Evolutionary conservation across 805 yeast species (phyloP).

Genomic region (Kazachstania kunashirensis): DNA sequence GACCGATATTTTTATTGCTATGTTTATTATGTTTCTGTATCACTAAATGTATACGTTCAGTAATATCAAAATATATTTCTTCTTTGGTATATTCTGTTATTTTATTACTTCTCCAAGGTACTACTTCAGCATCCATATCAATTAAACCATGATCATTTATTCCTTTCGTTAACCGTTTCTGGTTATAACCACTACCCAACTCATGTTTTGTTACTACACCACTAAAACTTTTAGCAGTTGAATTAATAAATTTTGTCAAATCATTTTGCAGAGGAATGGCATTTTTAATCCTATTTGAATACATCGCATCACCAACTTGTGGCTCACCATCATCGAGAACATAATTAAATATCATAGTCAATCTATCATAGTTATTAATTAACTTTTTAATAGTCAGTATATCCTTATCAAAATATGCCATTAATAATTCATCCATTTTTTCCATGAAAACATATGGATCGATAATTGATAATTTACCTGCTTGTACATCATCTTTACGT

Average conservation of each 20-base stretch:
- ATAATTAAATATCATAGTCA: constrained; percentile 63
- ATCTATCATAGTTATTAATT: constrained; percentile 58
- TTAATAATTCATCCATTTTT: constrained; percentile 41
- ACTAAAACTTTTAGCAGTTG: constrained; percentile 26
- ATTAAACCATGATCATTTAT: background rate
- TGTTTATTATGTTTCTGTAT: constrained; percentile 20
- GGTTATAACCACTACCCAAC: too few species aligned
- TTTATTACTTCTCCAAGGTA: constrained; percentile 67
- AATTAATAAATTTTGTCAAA: constrained; percentile 28
- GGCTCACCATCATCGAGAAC: constrained; percentile 75
- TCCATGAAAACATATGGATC: constrained; percentile 46
- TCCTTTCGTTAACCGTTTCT: too few species aligned
- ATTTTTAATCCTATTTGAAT: constrained; percentile 50
- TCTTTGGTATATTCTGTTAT: constrained; percentile 66
- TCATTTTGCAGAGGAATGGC: constrained; percentile 46
- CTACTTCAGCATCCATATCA: constrained; percentile 22
- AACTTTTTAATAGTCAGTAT: constrained; percentile 51
- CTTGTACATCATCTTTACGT: background rate
- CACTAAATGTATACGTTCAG: constrained; percentile 53
- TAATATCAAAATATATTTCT: constrained; percentile 77
- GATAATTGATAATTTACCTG: constrained; percentile 32
- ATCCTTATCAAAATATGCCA: constrained; percentile 45
- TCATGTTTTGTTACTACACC: constrained; percentile 6
- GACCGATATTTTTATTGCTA: background rate
- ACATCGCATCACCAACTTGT: constrained; percentile 48